Evolutionary conservation across 768 basidiomycete species (phyloP).

Genomic region (Russula compacta): DNA sequence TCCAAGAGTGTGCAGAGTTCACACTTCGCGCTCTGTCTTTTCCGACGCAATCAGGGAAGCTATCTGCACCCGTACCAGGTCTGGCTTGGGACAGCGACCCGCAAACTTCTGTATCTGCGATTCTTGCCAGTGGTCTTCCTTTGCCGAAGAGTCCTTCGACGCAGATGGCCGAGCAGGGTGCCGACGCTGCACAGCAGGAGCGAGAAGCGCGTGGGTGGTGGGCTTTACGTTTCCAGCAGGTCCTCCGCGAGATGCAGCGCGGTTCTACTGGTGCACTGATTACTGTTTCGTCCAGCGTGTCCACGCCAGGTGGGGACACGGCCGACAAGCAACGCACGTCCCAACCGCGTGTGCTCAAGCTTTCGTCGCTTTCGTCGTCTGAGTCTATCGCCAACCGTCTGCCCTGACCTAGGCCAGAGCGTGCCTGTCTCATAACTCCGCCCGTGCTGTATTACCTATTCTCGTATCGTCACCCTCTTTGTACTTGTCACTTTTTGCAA

Average conservation of each 20-base stretch:
- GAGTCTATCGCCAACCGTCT: constrained; percentile 12
- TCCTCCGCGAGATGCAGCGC: constrained; percentile 45
- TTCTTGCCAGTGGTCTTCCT: constrained; percentile 41
- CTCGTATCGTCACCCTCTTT: neutral
- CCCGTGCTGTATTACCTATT: neutral
- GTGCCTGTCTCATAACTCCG: neutral
- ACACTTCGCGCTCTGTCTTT: constrained; percentile 39
- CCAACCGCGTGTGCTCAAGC: constrained; percentile 15
- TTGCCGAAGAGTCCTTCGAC: constrained; percentile 68
- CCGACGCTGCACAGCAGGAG: constrained; percentile 35
- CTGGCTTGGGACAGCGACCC: constrained; percentile 27
- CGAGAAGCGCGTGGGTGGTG: constrained; percentile 70
- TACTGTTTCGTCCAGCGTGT: neutral
- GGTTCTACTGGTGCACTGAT: constrained; percentile 5
- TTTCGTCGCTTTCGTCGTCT: constrained; percentile 15
- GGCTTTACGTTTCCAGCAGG: constrained; percentile 56
- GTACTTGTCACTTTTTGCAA: constrained; percentile 3
- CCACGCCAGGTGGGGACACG: neutral
- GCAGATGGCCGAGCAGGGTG: constrained; percentile 33
- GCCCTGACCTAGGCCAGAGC: neutral
- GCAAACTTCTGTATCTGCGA: constrained; percentile 30
- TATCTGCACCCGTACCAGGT: constrained; percentile 24
- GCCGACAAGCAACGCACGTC: neutral
- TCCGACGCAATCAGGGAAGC: constrained; percentile 26
- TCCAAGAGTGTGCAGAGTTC: constrained; percentile 43